Conservation (phyloP, 176 grass and related monocot species). For the Guadua angustifolia region DNA sequence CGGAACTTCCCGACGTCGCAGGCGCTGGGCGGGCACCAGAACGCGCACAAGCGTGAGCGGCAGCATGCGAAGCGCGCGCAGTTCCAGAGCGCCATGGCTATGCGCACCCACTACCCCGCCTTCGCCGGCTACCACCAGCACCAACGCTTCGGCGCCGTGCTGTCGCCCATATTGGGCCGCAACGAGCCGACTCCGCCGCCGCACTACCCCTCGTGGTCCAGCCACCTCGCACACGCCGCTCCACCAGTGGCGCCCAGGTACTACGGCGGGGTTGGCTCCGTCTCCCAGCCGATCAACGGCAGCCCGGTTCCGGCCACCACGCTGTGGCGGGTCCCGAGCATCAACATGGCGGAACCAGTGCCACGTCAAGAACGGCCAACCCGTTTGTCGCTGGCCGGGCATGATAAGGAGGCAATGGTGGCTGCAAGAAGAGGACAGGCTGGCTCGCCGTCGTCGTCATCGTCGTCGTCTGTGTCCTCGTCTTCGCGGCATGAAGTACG, state of each 20-base stretch:
- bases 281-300: conserved; percentile 70
- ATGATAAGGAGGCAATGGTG: conserved; percentile 49
- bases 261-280: conserved; percentile 59
- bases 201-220: conserved; percentile 79
- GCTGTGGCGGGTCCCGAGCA: conserved; percentile 58
- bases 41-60: conserved; percentile 87
- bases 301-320: conserved; percentile 54
- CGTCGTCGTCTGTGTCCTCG: conserved; percentile 46
- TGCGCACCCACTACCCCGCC: conserved; percentile 59
- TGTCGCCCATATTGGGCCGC: conserved; percentile 35
- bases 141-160: conserved; percentile 38
- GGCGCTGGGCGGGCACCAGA: conserved; percentile 96
- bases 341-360: conserved; percentile 11
- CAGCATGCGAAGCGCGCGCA: conserved; percentile 79
- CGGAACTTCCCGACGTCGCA: conserved; percentile 98
- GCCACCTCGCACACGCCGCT: conserved; percentile 8
- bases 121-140: conserved; percentile 52
- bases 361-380: conserved; percentile 48
- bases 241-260: conserved; percentile 40
- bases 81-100: conserved; percentile 83
- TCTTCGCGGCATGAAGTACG: conserved; percentile 55
- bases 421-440: conserved; percentile 36
- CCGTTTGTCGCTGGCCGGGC: conserved; percentile 38
- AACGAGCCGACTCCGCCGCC: conserved; percentile 53
- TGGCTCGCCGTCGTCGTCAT: conserved; percentile 46